phyloP scores from a whole-genome alignment of 306 rosid genomes.

The Rosa chinensis region DNA sequence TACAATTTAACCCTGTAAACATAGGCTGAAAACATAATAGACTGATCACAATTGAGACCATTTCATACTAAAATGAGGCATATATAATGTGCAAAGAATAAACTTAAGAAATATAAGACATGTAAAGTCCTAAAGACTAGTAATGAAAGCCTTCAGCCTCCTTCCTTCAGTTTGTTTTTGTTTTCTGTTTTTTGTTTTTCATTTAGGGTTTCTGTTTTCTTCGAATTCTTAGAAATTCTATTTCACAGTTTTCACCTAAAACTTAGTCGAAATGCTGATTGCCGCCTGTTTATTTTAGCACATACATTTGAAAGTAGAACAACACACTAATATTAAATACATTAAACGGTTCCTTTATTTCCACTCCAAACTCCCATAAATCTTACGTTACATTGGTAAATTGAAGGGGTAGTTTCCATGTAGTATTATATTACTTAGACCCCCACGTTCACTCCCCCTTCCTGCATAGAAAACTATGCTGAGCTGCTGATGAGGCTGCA shows the following conservation, averaged over 20 bases:
- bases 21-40: neutral
- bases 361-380: neutral
- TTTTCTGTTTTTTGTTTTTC: neutral
- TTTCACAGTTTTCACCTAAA: no score
- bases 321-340: neutral
- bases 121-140: neutral
- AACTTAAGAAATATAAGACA: neutral
- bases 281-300: neutral
- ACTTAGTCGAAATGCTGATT: neutral
- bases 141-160: neutral
- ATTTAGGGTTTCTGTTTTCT: neutral
- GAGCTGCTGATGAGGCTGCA: constrained; percentile 43
- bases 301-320: neutral
- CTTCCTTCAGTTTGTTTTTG: no score
- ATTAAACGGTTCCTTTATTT: neutral
- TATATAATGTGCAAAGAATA: neutral
- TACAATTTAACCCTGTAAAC: no score
- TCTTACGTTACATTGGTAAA: constrained; percentile 11
- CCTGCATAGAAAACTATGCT: constrained; percentile 44
- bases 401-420: constrained; percentile 7
- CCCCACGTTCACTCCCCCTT: constrained; percentile 68
- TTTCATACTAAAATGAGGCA: no score
- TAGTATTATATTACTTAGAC: constrained; percentile 9
- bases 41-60: no score
- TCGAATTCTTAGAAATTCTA: neutral